Evolutionary conservation across 2,329 filamentous ascomycete genomes (phyloP).

Genomic region (Chalaropsis ovoidea): DNA sequence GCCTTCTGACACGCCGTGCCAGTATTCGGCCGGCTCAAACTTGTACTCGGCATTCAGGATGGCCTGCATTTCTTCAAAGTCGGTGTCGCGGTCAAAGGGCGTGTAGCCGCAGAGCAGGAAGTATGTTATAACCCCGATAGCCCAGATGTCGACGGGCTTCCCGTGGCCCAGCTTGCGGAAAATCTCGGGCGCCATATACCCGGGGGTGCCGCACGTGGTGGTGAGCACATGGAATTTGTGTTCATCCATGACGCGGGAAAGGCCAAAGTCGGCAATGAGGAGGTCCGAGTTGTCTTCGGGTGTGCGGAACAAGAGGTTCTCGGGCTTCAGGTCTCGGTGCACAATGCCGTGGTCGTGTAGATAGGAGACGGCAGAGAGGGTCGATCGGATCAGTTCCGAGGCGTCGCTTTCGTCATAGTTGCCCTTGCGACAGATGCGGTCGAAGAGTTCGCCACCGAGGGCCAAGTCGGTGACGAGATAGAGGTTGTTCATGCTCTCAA

Average conservation of each 20-base stretch:
- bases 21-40: conserved; percentile 91
- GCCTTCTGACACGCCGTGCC: conserved; percentile 78
- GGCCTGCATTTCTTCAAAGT: conserved; percentile 98
- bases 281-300: conserved; percentile 97
- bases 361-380: conserved; percentile 94
- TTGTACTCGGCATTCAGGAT: conserved; percentile 94
- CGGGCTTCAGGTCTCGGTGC: conserved; percentile 92
- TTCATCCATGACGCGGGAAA: conserved; percentile 97
- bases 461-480: conserved; percentile 97
- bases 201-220: conserved; percentile 93
- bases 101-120: conserved; percentile 97
- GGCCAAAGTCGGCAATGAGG: conserved; percentile 90
- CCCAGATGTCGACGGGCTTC: conserved; percentile 97
- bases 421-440: conserved; percentile 96
- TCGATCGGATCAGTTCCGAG: conserved; percentile 86
- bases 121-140: conserved; percentile 96
- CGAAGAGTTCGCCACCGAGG: conserved; percentile 91
- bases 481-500: conserved; percentile 99
- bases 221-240: conserved; percentile 96
- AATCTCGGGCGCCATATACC: conserved; percentile 98
- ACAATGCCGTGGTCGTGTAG: conserved; percentile 98
- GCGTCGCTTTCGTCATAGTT: conserved; percentile 98
- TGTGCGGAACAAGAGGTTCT: conserved; percentile 92
- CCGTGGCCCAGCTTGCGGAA: conserved; percentile 98
- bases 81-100: conserved; percentile 91